Base-by-base conservation (phyloP, 139 green algal species). In the Micractinium sp. region DNA sequence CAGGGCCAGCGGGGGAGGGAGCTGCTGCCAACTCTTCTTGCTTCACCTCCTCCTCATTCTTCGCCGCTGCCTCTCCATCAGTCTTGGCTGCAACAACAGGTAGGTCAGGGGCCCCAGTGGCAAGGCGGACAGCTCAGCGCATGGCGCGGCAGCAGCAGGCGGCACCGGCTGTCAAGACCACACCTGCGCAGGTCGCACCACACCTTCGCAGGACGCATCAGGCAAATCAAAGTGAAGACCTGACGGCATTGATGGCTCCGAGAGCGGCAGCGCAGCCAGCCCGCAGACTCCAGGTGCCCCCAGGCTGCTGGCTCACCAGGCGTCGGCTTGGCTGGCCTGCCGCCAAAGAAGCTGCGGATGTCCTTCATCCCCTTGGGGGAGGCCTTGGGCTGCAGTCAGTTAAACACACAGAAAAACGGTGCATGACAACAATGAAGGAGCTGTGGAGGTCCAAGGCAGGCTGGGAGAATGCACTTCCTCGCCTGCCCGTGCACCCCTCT, bases 301-400 rank as follows among this genome's bases (percentile, higher is more conserved):
- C 47, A 9, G 47, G 47, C 47, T 56, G 47, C 47, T 22, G 9
- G 63, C 63, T 31, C 71, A 77, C 71, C 71, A 38, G 71, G 71
- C 71, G 33, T 77, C 31, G 71, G 47, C 39, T 81, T 81, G 66
- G 66, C 3, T 29, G 74, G 35, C 80, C 73, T 69, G 80, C 78
- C 39, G 39, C 80, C 73, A 63, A 89, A 89, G 47, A 84, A 89
- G 25, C 36, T 74, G 33, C 85, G 71, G 33, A 89, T 89, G 53
- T 89, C 85, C n/a, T 66, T 27, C 83, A 80, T 77, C 35, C 25
- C 33, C n/a, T 38, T 41, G 39, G 47, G 47, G 31, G 71, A n/a
- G 15, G 71, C 3, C 31, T 77, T 77, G 5, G 71, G 71, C 71
- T 77, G 71, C 71, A 75, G 23, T 5, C 47, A 9, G 47, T 9